Conservation (phyloP, 1,284 basidiomycete species). For the Melampsora occidentalis region DNA sequence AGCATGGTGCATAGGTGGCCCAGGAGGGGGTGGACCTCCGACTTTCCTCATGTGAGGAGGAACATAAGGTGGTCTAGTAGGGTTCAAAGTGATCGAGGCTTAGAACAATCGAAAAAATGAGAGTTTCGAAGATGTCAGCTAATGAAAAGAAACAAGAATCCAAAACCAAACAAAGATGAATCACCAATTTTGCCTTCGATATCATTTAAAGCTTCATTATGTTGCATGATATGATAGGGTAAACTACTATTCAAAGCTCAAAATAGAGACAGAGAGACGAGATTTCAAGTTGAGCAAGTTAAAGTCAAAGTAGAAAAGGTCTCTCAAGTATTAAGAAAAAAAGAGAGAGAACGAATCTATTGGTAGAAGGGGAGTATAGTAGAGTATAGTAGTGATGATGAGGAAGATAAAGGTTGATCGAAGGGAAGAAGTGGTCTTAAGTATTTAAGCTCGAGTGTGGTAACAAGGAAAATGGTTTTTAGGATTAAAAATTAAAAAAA, state of each 20-base stretch:
- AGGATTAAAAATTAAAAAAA: too few species aligned
- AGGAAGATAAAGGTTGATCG: background rate
- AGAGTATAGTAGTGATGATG: background rate
- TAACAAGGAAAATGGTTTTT: too few species aligned
- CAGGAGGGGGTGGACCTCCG: conserved; percentile 24
- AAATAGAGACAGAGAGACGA: background rate
- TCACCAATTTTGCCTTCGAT: conserved; percentile 44
- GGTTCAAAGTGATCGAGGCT: conserved; percentile 69
- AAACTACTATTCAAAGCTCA: conserved; percentile 13
- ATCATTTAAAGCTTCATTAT: conserved; percentile 11
- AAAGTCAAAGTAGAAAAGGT: background rate
- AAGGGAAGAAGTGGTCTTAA: too few species aligned
- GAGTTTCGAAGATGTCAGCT: background rate
- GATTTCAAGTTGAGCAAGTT: background rate
- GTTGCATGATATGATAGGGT: conserved; percentile 36
- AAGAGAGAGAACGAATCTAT: conserved; percentile 5
- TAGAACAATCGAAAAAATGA: conserved; percentile 52
- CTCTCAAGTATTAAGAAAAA: background rate
- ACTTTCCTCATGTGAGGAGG: conserved; percentile 49
- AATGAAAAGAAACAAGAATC: background rate
- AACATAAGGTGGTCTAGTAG: conserved; percentile 49
- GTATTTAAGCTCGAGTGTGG: too few species aligned
- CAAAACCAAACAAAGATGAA: background rate
- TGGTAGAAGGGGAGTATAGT: background rate
- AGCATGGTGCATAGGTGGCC: conserved; percentile 12